Conservation (phyloP, 331 rosid genomes). For the Quercus phellos region DNA sequence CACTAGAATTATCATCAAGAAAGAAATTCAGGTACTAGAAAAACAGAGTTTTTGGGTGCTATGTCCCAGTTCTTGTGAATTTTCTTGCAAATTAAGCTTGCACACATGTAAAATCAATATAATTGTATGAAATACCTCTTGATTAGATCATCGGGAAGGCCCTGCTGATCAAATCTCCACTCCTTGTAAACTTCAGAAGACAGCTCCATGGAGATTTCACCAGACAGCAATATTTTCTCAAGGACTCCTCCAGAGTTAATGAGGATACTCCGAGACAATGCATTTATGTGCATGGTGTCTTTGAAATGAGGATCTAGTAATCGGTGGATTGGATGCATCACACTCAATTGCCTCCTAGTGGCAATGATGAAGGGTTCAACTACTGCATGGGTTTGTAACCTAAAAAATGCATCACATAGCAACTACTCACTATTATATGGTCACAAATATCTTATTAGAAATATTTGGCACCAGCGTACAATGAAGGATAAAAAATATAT, state of each 20-base stretch:
- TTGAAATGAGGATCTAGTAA: slow-evolving; percentile 68
- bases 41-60: no score
- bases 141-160: slow-evolving; percentile 70
- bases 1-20: no score
- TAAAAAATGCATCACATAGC: slow-evolving; percentile 16
- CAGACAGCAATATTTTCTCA: slow-evolving; percentile 51
- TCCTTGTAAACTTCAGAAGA: slow-evolving; percentile 59
- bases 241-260: slow-evolving; percentile 59
- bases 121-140: slow-evolving; percentile 38
- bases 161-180: slow-evolving; percentile 70
- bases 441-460: not conserved
- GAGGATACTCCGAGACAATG: slow-evolving; percentile 44
- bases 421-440: not conserved
- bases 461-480: not conserved
- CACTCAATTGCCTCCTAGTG: slow-evolving; percentile 68
- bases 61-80: no score
- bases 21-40: no score
- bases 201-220: slow-evolving; percentile 57
- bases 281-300: slow-evolving; percentile 68
- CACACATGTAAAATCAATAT: not conserved
- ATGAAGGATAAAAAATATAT: no score
- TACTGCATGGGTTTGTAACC: slow-evolving; percentile 71
- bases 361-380: slow-evolving; percentile 81
- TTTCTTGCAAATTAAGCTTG: not conserved
- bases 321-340: slow-evolving; percentile 67